Base-by-base conservation (phyloP, 208 protist genomes). In the Trypanosoma lewisi region DNA sequence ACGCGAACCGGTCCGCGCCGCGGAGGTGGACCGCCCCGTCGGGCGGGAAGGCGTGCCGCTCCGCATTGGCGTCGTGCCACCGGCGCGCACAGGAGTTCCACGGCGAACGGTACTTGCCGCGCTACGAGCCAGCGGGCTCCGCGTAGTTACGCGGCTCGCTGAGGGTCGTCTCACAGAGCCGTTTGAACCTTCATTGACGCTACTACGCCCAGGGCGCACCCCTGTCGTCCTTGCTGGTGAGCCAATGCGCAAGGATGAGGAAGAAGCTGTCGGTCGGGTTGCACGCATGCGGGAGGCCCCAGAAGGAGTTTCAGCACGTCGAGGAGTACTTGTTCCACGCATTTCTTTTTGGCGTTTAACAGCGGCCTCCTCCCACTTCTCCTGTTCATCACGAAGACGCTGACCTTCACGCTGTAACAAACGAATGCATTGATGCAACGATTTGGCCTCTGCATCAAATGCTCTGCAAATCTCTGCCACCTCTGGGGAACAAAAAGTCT, bases 401-500 rank as follows among this genome's bases (percentile, higher is more conserved):
- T 69, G 66, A 44, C 88, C 73, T 67, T 92, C 85, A 34, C 80
- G 70, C 51, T 92, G 81, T 37, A 95, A 78, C 49, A 78, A 65
- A 2, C 75, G 77, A 63, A 95, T 91, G 74, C 83, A 93, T 7
- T 79, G 33, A 56, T 87, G 89, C 50, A 92, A 70, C 16, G 64
- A 57, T 19, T 80, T 73, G n/a, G 70, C 88, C 78, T 95, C 85
- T 52, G 73, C 70, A 55, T 95, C 80, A 63, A 95, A 95, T 50
- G 67, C 72, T 2, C 58, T 73, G 47, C 81, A 89, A n/a, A 77
- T 82, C n/a, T 73, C 74, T 62, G 75, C 71, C 27, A 89, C 72
- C 47, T 92, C 83, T 14, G 81, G 23, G 14, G 73, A 74, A 33
- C 70, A 23, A 16, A 63, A 66, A 28, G 50, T 64, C 27, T 82